Base-by-base conservation (phyloP, 257 asterid genomes). In the Paraleonurus japonicus region DNA sequence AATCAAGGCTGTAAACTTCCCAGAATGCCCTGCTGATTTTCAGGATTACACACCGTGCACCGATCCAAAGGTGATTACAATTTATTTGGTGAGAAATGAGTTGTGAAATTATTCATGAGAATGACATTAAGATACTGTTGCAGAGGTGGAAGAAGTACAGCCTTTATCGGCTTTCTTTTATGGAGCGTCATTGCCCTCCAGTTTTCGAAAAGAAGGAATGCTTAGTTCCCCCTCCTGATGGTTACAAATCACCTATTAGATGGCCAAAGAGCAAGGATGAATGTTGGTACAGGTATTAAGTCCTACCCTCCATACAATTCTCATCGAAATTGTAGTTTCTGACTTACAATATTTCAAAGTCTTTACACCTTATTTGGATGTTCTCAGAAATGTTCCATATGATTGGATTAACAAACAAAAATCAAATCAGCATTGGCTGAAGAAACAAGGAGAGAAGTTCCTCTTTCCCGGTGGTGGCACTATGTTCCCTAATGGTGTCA, bases 31-130 rank as follows among this genome's bases (percentile, higher is more conserved):
- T 70, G 79, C 92, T 7, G 94, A 88, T 64, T 77, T 68, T 67
- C 99, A 92, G 77, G 99, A 87, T 76, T 95, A 88, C 83, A 92
- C 99, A 0, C 99, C 99, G 7, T 95, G 99, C 90, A 95, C 99
- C n/a, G 99, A 95, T 88, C 99, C 99, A 12, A 89, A 79, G 88
- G 99, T 92, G 59, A 74, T 35, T 48, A 33, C 20, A 0, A 35
- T 15, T 65, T 30, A 26, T 72, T 37, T 33, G 55, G 11, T 58
- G 59, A 54, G 16, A 55, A 50, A 50, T 9, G 54, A 65, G 55
- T 48, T 30, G n/a, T 6, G 19, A 61, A 19, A 61, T 17, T 32
- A 32, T 33, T 71, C 15, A 23, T 22, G 37, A 58, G 39, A 71
- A 53, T 78, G 78, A 65, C 61, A 17, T 61, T 63, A 10, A 69